Conservation (phyloP, 345 rosid genomes). For the Eucalyptus urophylla region DNA sequence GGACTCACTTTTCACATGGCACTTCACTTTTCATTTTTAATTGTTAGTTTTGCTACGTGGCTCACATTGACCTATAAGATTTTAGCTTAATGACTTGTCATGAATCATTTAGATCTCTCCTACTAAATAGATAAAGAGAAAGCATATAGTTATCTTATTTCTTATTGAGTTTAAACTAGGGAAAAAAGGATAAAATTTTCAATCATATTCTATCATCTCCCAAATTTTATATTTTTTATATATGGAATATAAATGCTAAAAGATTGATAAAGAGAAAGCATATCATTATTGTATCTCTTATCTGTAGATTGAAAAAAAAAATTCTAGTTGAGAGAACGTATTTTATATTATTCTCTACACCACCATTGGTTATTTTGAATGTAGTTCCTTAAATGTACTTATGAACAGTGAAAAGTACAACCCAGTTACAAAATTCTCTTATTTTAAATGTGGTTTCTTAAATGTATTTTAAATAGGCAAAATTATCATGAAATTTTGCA, state of each 20-base stretch:
- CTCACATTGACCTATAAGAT: background rate
- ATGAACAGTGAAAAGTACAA: no score
- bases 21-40: no score
- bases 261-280: background rate
- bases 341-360: no score
- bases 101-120: background rate
- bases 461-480: background rate
- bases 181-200: background rate
- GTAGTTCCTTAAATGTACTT: no score
- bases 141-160: no score
- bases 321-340: background rate
- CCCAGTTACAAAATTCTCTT: no score
- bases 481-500: no score
- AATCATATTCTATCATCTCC: background rate
- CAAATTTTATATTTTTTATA: no score
- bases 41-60: background rate
- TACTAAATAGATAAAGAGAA: no score
- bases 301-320: background rate
- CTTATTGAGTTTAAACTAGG: background rate
- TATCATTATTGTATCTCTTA: background rate
- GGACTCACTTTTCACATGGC: no score
- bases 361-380: no score
- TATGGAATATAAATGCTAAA: background rate
- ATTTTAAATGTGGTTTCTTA: background rate
- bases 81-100: background rate